A percentile compares a stretch with the other conserved stretches of the same genome.
phyloP scores from a whole-genome alignment of 2,329 filamentous ascomycete genomes.

The Fusarium oligoseptatum region DNA sequence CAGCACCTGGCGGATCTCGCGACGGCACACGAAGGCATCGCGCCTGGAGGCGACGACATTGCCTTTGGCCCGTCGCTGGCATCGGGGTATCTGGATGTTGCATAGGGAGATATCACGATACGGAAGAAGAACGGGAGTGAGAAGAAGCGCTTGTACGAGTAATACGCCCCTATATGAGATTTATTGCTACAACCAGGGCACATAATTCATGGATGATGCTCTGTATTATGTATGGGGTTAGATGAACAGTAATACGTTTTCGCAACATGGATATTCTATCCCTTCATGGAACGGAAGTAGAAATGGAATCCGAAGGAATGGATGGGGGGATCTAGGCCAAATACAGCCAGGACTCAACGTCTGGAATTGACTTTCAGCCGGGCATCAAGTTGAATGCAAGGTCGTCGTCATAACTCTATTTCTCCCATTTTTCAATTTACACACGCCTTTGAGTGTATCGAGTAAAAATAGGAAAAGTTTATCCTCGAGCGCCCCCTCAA shows the following conservation, averaged over 20 bases:
- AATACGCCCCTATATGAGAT: conserved; percentile 24
- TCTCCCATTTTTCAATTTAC: conserved; percentile 3
- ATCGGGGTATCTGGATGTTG: conserved; percentile 53
- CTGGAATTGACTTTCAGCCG: not conserved
- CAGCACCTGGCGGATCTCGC: conserved; percentile 73
- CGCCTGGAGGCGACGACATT: conserved; percentile 48
- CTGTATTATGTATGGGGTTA: conserved; percentile 2
- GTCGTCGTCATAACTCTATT: conserved; percentile 9
- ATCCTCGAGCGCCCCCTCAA: not conserved
- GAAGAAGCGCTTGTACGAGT: conserved; percentile 25
- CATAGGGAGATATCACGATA: conserved; percentile 24
- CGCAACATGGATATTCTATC: not conserved
- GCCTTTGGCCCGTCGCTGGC: conserved; percentile 51
- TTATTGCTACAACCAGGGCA: conserved; percentile 7
- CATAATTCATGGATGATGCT: conserved; percentile 16
- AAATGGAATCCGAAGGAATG: not conserved
- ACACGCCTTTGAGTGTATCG: conserved; percentile 4
- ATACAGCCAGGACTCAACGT: not conserved
- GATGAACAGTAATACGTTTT: not conserved
- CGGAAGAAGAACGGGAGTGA: not conserved
- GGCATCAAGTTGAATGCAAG: not conserved
- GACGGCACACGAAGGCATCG: conserved; percentile 57
- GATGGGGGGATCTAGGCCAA: not conserved
- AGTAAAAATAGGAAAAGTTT: conserved; percentile 2
- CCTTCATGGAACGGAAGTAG: not conserved